Evolutionary conservation across 2,329 filamentous ascomycete species (phyloP), one percentile per base, ranked within the genome.

Genomic region (Fusarium sp.): DNA sequence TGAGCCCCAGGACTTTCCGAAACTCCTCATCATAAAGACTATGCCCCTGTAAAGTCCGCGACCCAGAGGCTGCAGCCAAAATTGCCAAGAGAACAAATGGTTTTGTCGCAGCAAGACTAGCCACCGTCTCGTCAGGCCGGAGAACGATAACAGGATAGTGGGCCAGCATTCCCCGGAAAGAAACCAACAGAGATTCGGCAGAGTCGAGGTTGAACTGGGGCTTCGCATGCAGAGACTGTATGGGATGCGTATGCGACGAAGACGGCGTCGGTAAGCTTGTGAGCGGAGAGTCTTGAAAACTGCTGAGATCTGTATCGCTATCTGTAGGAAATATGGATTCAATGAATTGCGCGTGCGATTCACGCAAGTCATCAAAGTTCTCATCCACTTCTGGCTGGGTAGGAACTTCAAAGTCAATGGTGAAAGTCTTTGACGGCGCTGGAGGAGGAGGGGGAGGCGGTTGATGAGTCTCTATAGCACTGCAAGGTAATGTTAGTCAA

Each of bases 1-100:
- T 88, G 46, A 87, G 78, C 2, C 82, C 86, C n/a, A 88, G 70
- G 0, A 87, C 81, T 71, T 87, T 88, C 30, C 86, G 80, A 53
- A 89, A 86, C 75, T 89, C 87, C 50, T 85, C 83, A 28, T 89
- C 87, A 46, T 89, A 87, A 4, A 86, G 78, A 16, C 77, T 82
- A 58, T 88, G 85, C 0, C 86, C 83, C 67, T 86, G 84, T 23
- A 85, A 72, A n/a, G 83, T 83, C 13, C 74, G 79, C 30, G 83
- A 82, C 3, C 81, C 82, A 34, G 85, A 85, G 5, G 84, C 83
- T 2, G 84, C 82, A 3, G 86, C 83, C 2, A 89, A 76, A 20
- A 89, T 83, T 4, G 87, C 83, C 14, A 89, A 75, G 37, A 89
- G 74, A 20, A 89, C 77, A 69, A 89, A 88, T 0, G 87, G 87